phyloP scores from a whole-genome alignment of 2,329 filamentous ascomycete species.

The Paecilomyces sp. region DNA sequence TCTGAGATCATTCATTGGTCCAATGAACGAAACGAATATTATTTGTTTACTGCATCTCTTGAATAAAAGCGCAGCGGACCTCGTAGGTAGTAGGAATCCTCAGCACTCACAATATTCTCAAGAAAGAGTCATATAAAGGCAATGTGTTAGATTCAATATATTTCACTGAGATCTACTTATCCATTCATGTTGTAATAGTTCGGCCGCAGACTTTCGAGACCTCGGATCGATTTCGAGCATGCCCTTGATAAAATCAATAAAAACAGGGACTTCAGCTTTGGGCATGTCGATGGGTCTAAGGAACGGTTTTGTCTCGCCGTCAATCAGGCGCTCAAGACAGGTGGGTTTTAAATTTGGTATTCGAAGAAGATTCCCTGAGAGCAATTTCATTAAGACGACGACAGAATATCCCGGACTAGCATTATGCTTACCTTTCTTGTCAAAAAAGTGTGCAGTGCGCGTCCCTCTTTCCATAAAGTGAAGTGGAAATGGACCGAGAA shows the following conservation, averaged over 20 bases:
- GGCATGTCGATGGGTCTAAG: slow-evolving; percentile 17
- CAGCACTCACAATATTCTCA: too few relatives aligned
- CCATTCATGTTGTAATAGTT: slow-evolving; percentile 19
- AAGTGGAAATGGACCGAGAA: not conserved
- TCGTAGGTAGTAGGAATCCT: too few relatives aligned
- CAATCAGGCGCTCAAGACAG: slow-evolving; percentile 14
- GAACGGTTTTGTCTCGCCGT: slow-evolving; percentile 16
- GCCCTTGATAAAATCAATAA: slow-evolving; percentile 17
- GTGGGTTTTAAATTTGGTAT: slow-evolving; percentile 16
- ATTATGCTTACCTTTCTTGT: not conserved
- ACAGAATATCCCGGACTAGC: not conserved
- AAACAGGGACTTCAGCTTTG: slow-evolving; percentile 15
- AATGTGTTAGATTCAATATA: too few relatives aligned
- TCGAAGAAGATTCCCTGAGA: slow-evolving; percentile 15
- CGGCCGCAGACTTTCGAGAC: slow-evolving; percentile 14
- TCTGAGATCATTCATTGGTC: too few relatives aligned
- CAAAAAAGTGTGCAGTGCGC: not conserved
- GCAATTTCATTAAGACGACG: not conserved
- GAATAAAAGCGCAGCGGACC: too few relatives aligned
- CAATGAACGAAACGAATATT: too few relatives aligned
- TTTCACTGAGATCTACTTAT: not conserved
- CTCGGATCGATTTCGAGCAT: slow-evolving; percentile 18
- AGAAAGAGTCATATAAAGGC: too few relatives aligned
- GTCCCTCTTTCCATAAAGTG: not conserved
- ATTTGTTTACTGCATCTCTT: too few relatives aligned